phyloP scores from a whole-genome alignment of 495 filamentous ascomycete species.

The Xylona heveae region DNA sequence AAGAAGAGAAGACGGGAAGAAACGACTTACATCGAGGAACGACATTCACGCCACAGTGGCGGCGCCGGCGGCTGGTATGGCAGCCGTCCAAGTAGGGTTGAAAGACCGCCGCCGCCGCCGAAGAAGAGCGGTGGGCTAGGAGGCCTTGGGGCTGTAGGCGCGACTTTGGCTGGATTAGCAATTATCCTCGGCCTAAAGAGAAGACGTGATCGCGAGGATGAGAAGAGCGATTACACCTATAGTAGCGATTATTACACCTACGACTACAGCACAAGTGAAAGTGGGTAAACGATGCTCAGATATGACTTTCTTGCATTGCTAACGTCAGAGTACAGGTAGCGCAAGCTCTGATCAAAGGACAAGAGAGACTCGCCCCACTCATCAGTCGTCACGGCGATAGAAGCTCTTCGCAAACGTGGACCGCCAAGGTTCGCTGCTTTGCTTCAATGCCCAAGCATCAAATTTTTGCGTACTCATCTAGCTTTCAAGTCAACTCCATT shows the following conservation, averaged over 20 bases:
- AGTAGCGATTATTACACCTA: conserved; percentile 1
- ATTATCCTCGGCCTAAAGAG: conserved; percentile 59
- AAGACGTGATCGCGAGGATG: conserved; percentile 27
- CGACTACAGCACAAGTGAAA: conserved; percentile 5
- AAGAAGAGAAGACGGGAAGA: conserved; percentile 24
- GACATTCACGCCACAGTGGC: conserved; percentile 32
- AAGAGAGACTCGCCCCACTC: conserved; percentile 1
- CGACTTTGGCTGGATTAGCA: conserved; percentile 42
- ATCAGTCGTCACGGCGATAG: background rate
- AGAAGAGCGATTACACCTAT: conserved; percentile 13
- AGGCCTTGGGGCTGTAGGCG: conserved; percentile 31
- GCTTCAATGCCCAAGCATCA: too few relatives aligned
- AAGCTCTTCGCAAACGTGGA: too few relatives aligned
- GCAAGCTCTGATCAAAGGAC: conserved; percentile 3
- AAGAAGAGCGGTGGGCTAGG: conserved; percentile 35
- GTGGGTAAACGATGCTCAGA: background rate
- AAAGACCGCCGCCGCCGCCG: conserved; percentile 21
- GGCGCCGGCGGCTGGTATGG: conserved; percentile 49
- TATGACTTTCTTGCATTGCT: background rate
- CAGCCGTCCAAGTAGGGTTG: conserved; percentile 25
- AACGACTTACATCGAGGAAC: conserved; percentile 47
- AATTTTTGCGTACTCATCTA: too few relatives aligned
- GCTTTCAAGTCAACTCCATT: too few relatives aligned
- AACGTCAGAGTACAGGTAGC: conserved; percentile 1
- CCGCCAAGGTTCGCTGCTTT: too few relatives aligned